Conservation (phyloP, 2,329 filamentous ascomycete species). For the Scedosporium apiospermum region DNA sequence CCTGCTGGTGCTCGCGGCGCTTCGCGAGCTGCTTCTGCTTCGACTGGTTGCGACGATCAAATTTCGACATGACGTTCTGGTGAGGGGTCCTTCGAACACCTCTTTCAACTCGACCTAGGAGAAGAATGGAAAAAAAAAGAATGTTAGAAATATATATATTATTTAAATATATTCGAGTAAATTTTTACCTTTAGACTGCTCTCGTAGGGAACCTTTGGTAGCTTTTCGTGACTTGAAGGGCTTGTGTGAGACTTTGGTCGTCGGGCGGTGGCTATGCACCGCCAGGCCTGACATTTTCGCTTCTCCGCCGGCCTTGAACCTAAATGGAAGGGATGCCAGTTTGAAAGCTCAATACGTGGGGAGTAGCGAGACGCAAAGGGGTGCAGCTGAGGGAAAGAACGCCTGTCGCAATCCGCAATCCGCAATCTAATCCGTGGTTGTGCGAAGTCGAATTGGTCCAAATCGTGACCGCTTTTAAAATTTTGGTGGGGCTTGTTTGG, state of each 20-base stretch:
- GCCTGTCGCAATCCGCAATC: background rate
- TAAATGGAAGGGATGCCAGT: constrained; percentile 66
- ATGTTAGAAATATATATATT: background rate
- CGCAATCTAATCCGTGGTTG: background rate
- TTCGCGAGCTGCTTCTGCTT: constrained; percentile 83
- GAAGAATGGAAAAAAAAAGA: background rate
- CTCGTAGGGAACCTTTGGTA: constrained; percentile 78
- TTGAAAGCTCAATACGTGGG: constrained; percentile 22
- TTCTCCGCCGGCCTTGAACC: constrained; percentile 75
- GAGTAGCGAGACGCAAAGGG: background rate
- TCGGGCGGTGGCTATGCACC: constrained; percentile 81
- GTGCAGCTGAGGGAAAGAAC: background rate
- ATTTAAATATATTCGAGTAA: background rate
- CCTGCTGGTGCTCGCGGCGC: constrained; percentile 70
- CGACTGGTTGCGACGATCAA: constrained; percentile 89
- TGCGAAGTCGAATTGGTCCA: background rate
- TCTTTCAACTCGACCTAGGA: constrained; percentile 68
- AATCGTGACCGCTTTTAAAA: background rate
- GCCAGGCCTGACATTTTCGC: constrained; percentile 60
- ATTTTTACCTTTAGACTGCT: constrained; percentile 66
- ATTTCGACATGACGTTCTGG: constrained; percentile 95
- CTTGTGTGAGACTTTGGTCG: constrained; percentile 83
- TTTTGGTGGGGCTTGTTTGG: constrained; percentile 1
- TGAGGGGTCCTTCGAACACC: constrained; percentile 78
- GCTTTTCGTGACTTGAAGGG: constrained; percentile 86